Evolutionary conservation across 2,329 filamentous ascomycete genomes (phyloP), one percentile per base, ranked within the genome.

Genomic region (Ophidiomyces ophidiicola): DNA sequence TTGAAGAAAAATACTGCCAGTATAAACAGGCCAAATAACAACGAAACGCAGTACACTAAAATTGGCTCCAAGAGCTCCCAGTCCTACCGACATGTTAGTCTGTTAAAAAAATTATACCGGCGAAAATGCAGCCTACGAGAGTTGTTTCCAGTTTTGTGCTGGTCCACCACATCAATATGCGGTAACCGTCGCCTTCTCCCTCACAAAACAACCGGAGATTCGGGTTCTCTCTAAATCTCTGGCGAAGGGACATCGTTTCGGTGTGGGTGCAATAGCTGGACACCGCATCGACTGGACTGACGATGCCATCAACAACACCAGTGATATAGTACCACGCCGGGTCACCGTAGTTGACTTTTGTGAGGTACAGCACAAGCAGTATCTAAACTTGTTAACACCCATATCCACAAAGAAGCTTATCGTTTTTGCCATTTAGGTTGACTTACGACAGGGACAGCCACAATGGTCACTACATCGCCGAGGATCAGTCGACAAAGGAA

Each of bases 161-260:
- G 12, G 15, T n/a, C 36, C 33, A 41, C 25, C 33, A 25, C 11
- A 24, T 25, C 30, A 41, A 19, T 19, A 35, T 30, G 8, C 26
- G 38, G 11, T 25, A 39, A 12, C 42, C 42, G 28, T 34, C 34
- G 21, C 11, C 3, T 33, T 38, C 21, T n/a, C 42, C 42, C 14
- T 39, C 35, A 34, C 42, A 44, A 19, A 38, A 39, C 26, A 30
- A 36, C 21, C 33, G 25, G 10, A 20, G 42, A 33, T 19, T 32
- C 2, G 11, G 32, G 37, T 40, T 39, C 30, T 34, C 34, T 28
- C 24, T 32, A 40, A 40, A 23, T 12, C 32, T 17, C 7, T 12
- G 10, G 37, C 18, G 15, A 14, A 15, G 2, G 17, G 34, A 24
- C n/a, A 21, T 28, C 28, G 35, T 28, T 24, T 11, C 37, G 14